A percentile compares a stretch with the other conserved stretches of the same genome.
Conservation (phyloP, 352 stramenopile species). For the Phytophthora ohioensis region DNA sequence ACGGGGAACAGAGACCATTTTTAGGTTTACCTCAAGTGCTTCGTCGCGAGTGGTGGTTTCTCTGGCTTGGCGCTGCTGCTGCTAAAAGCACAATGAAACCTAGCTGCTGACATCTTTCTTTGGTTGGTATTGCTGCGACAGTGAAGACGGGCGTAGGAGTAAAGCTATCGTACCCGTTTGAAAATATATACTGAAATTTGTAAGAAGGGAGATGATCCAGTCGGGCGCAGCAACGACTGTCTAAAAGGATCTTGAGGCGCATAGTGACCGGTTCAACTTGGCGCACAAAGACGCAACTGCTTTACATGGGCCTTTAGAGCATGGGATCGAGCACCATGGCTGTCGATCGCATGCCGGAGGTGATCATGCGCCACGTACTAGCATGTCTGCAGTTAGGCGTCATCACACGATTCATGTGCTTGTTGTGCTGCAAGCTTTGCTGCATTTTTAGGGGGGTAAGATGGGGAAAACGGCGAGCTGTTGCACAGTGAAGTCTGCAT, state of each 20-base stretch:
- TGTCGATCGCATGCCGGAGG: neutral
- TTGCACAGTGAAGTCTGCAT: neutral
- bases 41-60: constrained; percentile 29
- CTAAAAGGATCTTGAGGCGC: neutral
- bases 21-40: constrained; percentile 23
- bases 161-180: no score
- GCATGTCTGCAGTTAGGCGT: constrained; percentile 15
- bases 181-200: no score
- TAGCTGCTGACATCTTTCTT: constrained; percentile 16
- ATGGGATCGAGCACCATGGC: neutral
- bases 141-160: no score
- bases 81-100: constrained; percentile 32
- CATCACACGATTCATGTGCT: neutral
- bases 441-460: neutral
- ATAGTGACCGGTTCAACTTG: no score
- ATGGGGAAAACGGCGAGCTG: neutral
- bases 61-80: constrained; percentile 5
- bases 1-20: constrained; percentile 4
- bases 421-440: neutral
- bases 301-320: no score
- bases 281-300: no score
- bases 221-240: no score
- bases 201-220: no score
- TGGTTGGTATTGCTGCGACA: neutral
- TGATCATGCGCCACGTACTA: constrained; percentile 1